Conservation (phyloP, 2,329 filamentous ascomycete species). For the Sodiomyces alkalinus region DNA sequence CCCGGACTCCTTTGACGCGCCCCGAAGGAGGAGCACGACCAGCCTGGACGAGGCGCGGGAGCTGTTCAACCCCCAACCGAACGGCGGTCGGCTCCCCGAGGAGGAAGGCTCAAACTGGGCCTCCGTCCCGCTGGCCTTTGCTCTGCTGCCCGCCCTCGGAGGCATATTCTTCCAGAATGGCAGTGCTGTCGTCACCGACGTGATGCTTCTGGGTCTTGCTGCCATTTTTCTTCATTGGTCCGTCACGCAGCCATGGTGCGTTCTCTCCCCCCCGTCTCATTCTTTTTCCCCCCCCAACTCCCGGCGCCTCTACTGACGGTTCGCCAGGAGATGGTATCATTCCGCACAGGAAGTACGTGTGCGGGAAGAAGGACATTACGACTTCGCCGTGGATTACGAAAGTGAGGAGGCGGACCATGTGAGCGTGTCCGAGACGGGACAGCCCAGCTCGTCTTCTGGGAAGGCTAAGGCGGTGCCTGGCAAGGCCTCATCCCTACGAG, state of each 20-base stretch:
- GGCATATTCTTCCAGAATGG: constrained; percentile 78
- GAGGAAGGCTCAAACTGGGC: constrained; percentile 47
- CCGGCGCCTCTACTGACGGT: background rate
- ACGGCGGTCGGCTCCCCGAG: constrained; percentile 3
- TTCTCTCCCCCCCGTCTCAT: constrained; percentile 2
- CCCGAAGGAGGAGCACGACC: constrained; percentile 55
- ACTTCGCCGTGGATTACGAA: constrained; percentile 29
- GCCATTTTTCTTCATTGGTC: constrained; percentile 88
- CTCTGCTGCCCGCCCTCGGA: constrained; percentile 71
- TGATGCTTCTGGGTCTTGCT: constrained; percentile 65
- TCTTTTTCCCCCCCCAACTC: constrained; percentile 1
- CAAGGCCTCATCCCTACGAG: constrained; percentile 6
- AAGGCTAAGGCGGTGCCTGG: constrained; percentile 13
- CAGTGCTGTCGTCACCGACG: constrained; percentile 66
- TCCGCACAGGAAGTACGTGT: constrained; percentile 50
- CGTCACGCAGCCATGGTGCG: constrained; percentile 75
- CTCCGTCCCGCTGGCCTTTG: constrained; percentile 67
- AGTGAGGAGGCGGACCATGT: constrained; percentile 15
- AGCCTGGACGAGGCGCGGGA: constrained; percentile 56
- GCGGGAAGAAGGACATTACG: constrained; percentile 26
- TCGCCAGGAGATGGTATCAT: constrained; percentile 54
- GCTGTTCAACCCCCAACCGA: constrained; percentile 40
- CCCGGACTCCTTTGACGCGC: constrained; percentile 11
- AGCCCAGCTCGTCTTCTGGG: constrained; percentile 31
- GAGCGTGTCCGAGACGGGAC: constrained; percentile 13